Conservation (phyloP, 2,329 filamentous ascomycete species). For the Trichoderma atrobrunneum region DNA sequence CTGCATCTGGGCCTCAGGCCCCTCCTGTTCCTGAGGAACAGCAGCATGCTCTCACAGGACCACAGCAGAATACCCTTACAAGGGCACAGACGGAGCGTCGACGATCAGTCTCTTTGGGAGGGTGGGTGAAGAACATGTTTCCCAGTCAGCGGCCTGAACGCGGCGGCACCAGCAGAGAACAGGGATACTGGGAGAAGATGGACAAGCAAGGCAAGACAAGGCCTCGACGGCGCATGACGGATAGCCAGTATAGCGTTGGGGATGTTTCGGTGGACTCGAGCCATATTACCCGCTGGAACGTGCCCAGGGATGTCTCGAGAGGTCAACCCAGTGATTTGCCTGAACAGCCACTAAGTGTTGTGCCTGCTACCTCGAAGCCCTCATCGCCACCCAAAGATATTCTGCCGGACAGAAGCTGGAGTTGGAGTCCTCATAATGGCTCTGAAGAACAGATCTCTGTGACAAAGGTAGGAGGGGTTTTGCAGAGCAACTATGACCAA, state of each 20-base stretch:
- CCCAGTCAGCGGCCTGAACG: slow-evolving; percentile 50
- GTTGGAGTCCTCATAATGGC: slow-evolving; percentile 21
- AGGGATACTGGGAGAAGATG: slow-evolving; percentile 30
- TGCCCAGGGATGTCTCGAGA: slow-evolving; percentile 29
- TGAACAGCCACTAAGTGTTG: background rate
- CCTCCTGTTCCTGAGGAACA: background rate
- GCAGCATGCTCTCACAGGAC: background rate
- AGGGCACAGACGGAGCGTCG: background rate
- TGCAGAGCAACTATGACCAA: background rate
- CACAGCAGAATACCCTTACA: background rate
- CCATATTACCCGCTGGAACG: slow-evolving; percentile 37
- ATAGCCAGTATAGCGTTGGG: slow-evolving; percentile 22
- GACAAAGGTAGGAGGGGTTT: slow-evolving; percentile 10
- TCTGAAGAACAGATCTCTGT: slow-evolving; percentile 2
- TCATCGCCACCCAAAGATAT: background rate
- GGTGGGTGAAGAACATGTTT: slow-evolving; percentile 45
- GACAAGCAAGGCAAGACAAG: slow-evolving; percentile 13
- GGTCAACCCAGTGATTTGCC: background rate
- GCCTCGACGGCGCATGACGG: slow-evolving; percentile 16
- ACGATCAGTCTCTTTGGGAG: slow-evolving; percentile 32
- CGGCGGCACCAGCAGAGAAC: slow-evolving; percentile 45
- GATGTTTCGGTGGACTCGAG: slow-evolving; percentile 30
- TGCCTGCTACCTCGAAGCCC: background rate
- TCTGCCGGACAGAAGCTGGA: slow-evolving; percentile 22
- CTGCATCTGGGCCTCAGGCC: background rate